A percentile compares a stretch with the other conserved stretches of the same genome.
These are phyloP conservation scores for Erysimum cheiranthoides DNA, from an alignment of 345 rosid species.

Conservation along the genomic window DNA sequence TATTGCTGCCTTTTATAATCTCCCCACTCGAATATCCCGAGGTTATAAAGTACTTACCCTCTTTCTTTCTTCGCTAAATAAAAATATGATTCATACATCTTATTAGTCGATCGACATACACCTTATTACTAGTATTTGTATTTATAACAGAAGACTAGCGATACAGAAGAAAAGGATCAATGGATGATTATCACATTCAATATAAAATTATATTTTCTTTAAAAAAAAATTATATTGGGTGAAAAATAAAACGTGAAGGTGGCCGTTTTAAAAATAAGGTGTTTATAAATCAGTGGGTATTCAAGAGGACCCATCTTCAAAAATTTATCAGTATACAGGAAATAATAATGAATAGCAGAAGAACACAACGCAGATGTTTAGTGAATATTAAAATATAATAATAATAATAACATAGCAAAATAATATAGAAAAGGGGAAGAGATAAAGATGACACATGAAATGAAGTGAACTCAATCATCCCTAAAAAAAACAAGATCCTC, in stretches of 20 bases:
- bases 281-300: slow-evolving; percentile 34
- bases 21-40: slow-evolving; percentile 12
- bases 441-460: slow-evolving; percentile 47
- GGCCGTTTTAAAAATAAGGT: not conserved
- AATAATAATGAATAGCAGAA: slow-evolving; percentile 31
- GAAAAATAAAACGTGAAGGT: slow-evolving; percentile 1
- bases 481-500: slow-evolving; percentile 17
- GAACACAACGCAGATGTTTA: slow-evolving; percentile 29
- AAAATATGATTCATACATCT: no score
- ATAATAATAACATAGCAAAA: not conserved
- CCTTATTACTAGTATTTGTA: not conserved
- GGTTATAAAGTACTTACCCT: slow-evolving; percentile 3
- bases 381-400: slow-evolving; percentile 5
- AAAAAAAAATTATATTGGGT: not conserved
- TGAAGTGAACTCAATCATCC: slow-evolving; percentile 41
- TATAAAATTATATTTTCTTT: no score
- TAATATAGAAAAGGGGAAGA: slow-evolving; percentile 31
- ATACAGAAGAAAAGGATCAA: not conserved
- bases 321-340: not conserved
- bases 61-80: not conserved
- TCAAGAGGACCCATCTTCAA: slow-evolving; percentile 30
- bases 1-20: slow-evolving; percentile 17
- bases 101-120: no score
- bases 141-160: not conserved
- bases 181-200: not conserved